Base-by-base conservation (phyloP, 2,329 filamentous ascomycete species). In the Ceratocystiopsis minuta region DNA sequence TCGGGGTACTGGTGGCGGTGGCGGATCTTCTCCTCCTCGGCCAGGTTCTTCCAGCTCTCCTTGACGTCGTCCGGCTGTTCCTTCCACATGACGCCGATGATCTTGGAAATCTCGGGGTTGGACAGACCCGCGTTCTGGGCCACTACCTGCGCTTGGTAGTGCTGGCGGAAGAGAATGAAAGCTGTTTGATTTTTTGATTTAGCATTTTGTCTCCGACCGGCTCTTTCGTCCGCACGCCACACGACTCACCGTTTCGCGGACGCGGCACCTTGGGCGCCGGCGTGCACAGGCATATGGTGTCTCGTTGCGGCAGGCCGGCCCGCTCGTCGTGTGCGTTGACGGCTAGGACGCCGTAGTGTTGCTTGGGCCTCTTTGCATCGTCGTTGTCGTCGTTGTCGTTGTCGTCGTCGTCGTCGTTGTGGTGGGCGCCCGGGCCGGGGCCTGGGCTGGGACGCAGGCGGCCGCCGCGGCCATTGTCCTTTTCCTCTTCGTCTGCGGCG, bases 51-150 rank as follows among this genome's bases (percentile, higher is more conserved):
- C 90, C 90, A 98, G 57, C 78, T 72, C 48, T 77, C 73, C 61
- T 93, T 93, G 44, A 78, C 69, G 41, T 81, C 74, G 18, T 79
- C 70, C 4, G 76, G 62, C 54, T 92, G 78, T 43, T 76, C 71
- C 53, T 80, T 77, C 90, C 90, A 98, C 71, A 87, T 80, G 57
- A 85, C 75, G 41, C 88, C 88, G 51, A 96, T 93, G 52, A 96
- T 92, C 61, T 95, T 95, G 49, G 88, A 95, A 52, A 96, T 93
- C 41, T 95, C 85, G 3, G 88, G 88, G 60, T 96, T 96, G 37
- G 87, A 78, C 49, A 95, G 73, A 37, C 85, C 82, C n/a, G 87
- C 88, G 53, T 95, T 74, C 51, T 83, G 72, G 42, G 77, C 69
- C 34, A 87, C 80, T 40, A 96, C 84, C 39, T 75, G 68, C 16